Conservation (phyloP, 2,329 filamentous ascomycete genomes). For the Calonectria ilicicola region DNA sequence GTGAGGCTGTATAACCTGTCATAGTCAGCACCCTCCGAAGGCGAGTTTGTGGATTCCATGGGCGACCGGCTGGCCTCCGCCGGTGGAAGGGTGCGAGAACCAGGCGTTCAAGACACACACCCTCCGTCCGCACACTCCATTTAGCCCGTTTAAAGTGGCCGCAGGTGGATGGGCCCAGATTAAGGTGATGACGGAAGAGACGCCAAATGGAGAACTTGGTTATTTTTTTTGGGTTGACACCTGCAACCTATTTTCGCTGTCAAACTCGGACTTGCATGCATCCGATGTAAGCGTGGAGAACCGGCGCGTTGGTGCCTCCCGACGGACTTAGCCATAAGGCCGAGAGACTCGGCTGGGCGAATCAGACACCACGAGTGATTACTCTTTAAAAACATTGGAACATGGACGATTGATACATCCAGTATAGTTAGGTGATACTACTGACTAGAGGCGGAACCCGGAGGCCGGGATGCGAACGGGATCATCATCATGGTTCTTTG, state of each 20-base stretch:
- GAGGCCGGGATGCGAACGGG: constrained; percentile 30
- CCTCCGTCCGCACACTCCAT: background rate
- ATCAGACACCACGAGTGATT: background rate
- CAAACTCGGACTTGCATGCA: background rate
- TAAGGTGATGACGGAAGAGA: constrained; percentile 16
- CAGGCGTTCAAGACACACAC: background rate
- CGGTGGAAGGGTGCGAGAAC: constrained; percentile 24
- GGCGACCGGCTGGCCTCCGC: constrained; percentile 19
- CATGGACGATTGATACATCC: constrained; percentile 32
- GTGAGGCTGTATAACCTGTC: background rate
- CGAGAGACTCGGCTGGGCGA: constrained; percentile 16
- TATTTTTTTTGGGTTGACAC: background rate
- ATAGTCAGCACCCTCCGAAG: constrained; percentile 9
- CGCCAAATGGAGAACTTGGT: constrained; percentile 1
- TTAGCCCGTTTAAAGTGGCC: constrained; percentile 5
- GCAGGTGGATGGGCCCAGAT: background rate
- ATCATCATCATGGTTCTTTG: background rate
- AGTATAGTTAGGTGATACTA: constrained; percentile 1
- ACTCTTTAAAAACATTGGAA: background rate
- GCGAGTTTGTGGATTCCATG: constrained; percentile 18
- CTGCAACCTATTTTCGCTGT: background rate
- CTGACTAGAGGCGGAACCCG: constrained; percentile 30
- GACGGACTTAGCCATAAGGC: constrained; percentile 18
- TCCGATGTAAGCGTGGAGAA: constrained; percentile 14
- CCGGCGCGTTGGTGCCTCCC: constrained; percentile 9